These are phyloP conservation scores for Penicillium macrosclerotiorum DNA, from an alignment of 495 filamentous ascomycete species.

Conservation along the genomic window DNA sequence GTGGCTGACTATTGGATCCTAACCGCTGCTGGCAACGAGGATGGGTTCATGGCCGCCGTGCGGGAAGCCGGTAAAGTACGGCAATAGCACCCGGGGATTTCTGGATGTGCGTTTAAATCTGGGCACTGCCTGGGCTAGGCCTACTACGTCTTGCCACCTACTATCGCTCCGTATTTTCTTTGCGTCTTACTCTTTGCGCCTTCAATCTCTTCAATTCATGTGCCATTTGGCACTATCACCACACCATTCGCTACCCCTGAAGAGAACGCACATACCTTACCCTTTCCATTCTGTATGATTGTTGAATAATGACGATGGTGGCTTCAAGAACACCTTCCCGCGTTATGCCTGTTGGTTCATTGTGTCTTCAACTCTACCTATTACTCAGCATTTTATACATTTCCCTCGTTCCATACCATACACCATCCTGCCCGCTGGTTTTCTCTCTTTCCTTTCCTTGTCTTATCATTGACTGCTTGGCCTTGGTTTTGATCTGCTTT, in stretches of 20 bases:
- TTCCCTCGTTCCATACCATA: neutral
- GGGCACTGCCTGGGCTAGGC: too few species aligned
- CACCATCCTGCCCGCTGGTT: slow-evolving; percentile 2
- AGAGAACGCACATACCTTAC: neutral
- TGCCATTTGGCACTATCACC: slow-evolving; percentile 1
- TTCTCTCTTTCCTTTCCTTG: neutral
- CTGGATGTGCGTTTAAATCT: too few species aligned
- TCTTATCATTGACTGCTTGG: neutral
- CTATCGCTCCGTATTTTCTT: slow-evolving; percentile 1
- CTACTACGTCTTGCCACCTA: neutral
- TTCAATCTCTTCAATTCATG: neutral
- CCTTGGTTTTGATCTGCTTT: neutral
- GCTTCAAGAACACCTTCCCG: neutral
- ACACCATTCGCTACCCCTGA: neutral
- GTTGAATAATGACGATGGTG: slow-evolving; percentile 15
- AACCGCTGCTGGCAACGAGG: slow-evolving; percentile 52
- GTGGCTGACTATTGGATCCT: slow-evolving; percentile 47
- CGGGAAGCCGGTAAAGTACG: slow-evolving; percentile 67
- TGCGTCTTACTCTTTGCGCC: neutral
- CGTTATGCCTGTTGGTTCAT: neutral
- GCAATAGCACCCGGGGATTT: too few species aligned
- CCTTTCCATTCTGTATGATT: slow-evolving; percentile 1
- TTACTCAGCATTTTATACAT: too few species aligned
- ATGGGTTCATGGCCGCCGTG: slow-evolving; percentile 69
- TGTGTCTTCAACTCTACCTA: slow-evolving; percentile 11